Evolutionary conservation across 495 filamentous ascomycete species (phyloP).

Genomic region (Aspergillus steynii): DNA sequence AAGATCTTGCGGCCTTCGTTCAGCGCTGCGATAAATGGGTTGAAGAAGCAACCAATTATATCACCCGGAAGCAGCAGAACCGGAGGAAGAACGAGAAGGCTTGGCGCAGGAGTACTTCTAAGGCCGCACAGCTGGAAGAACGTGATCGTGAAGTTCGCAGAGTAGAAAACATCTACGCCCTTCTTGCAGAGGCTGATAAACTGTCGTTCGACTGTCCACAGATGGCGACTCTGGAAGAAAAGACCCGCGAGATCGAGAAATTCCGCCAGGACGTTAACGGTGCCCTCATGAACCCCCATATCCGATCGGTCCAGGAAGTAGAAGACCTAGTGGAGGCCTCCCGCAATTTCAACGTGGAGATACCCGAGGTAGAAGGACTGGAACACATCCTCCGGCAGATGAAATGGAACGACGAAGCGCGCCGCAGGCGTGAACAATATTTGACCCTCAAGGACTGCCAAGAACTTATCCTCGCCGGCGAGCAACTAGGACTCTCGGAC

Average conservation of each 20-base stretch:
- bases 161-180: slow-evolving; percentile 82
- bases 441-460: slow-evolving; percentile 74
- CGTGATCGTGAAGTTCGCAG: slow-evolving; percentile 85
- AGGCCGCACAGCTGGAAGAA: slow-evolving; percentile 82
- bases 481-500: slow-evolving; percentile 71
- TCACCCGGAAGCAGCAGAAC: slow-evolving; percentile 96
- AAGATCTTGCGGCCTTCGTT: slow-evolving; percentile 82
- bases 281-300: slow-evolving; percentile 62
- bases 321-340: slow-evolving; percentile 88
- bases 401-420: slow-evolving; percentile 83
- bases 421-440: slow-evolving; percentile 58
- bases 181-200: slow-evolving; percentile 81
- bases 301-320: slow-evolving; percentile 68
- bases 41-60: slow-evolving; percentile 95
- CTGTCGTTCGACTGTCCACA: slow-evolving; percentile 95
- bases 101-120: slow-evolving; percentile 78
- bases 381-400: slow-evolving; percentile 79
- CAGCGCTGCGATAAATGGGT: slow-evolving; percentile 97
- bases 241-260: slow-evolving; percentile 79
- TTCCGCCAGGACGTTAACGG: slow-evolving; percentile 78
- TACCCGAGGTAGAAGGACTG: slow-evolving; percentile 86
- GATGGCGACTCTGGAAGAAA: slow-evolving; percentile 83
- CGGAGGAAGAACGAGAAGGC: slow-evolving; percentile 95
- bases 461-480: slow-evolving; percentile 72
- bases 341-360: slow-evolving; percentile 88